phyloP scores from a whole-genome alignment of 306 rosid genomes.

The Prunus kanzakura region DNA sequence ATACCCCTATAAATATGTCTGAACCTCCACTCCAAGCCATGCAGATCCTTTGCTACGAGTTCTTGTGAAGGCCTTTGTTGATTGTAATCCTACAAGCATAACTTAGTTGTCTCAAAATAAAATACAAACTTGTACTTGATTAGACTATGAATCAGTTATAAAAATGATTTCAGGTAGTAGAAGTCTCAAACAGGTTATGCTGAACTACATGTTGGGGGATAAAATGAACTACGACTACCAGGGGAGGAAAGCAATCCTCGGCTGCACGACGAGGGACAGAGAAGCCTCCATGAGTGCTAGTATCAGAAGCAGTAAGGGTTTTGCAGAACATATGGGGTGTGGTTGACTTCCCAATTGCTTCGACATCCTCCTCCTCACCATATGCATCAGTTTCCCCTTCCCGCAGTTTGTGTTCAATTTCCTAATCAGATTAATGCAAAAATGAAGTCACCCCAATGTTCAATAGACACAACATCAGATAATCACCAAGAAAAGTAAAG shows the following conservation, averaged over 20 bases:
- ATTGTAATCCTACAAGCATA: slow-evolving; percentile 65
- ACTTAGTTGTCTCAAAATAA: background rate
- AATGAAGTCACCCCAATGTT: slow-evolving; percentile 7
- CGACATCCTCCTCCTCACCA: slow-evolving; percentile 67
- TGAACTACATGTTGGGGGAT: background rate
- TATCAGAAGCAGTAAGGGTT: slow-evolving; percentile 97
- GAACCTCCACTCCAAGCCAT: slow-evolving; percentile 89
- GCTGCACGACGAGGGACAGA: slow-evolving; percentile 99
- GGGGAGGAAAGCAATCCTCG: slow-evolving; percentile 98
- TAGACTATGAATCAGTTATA: background rate
- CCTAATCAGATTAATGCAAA: slow-evolving; percentile 39
- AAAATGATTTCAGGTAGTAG: background rate
- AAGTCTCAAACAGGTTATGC: background rate
- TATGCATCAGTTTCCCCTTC: slow-evolving; percentile 55
- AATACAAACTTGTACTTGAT: background rate
- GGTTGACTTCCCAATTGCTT: slow-evolving; percentile 60
- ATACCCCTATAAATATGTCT: slow-evolving; percentile 93
- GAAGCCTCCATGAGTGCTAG: slow-evolving; percentile 99
- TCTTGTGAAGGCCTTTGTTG: slow-evolving; percentile 98
- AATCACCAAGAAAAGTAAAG: background rate
- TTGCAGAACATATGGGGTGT: slow-evolving; percentile 99
- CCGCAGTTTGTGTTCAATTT: slow-evolving; percentile 47
- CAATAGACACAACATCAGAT: background rate
- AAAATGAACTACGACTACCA: slow-evolving; percentile 47
- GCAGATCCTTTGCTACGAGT: slow-evolving; percentile 95